Evolutionary conservation across 805 yeast genomes (phyloP), one percentile per base, ranked within the genome.

Genomic region (Starmerella asiatica): DNA sequence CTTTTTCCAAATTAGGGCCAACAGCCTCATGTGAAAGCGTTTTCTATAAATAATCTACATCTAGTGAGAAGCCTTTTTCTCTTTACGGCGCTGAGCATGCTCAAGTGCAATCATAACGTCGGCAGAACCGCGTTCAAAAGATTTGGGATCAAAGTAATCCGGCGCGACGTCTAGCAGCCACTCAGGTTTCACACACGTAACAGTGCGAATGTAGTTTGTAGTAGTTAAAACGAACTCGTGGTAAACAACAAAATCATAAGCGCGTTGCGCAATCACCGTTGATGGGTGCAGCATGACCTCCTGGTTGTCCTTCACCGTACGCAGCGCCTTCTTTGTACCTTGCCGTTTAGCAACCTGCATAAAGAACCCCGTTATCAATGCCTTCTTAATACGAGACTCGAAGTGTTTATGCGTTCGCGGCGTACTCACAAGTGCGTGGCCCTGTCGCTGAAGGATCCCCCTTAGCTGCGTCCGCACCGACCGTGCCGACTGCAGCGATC

Each of bases 331-430:
- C 23, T 58, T 47, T 31, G 73, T 69, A 29, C 83, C 76, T 64
- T 74, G 75, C 66, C 82, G 83, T 64, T 86, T 91, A 26, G 96
- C 97, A 40, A 82, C 93, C 65, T 91, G 98, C 97, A 91, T 86
- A 67, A 91, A 91, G 60, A 85, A 86, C 2, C 98, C 98, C n/a
- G 83, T 72, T 3, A 83, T 70, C 43, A 91, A 62, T 0, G 97
- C 94, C 58, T 79, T 81, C 42, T 93, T 70, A 48, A 91, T 76
- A 53, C 83, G 79, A 51, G 71, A 76, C 59, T 76, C 78, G 62
- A 82, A 85, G 31, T 57, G 56, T 37, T 71, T 73, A 53, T 75
- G 77, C 21, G 73, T 79, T 46, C 62, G 70, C 30, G 79, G 76
- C 2, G 84, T 77, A 35, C 84, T 72, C 43, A 71, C 68, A 39